Percentiles rank a stretch among this genome's conserved stretches.
phyloP scores from a whole-genome alignment of 768 basidiomycete species.

The Sporobolomyces phaffii region DNA sequence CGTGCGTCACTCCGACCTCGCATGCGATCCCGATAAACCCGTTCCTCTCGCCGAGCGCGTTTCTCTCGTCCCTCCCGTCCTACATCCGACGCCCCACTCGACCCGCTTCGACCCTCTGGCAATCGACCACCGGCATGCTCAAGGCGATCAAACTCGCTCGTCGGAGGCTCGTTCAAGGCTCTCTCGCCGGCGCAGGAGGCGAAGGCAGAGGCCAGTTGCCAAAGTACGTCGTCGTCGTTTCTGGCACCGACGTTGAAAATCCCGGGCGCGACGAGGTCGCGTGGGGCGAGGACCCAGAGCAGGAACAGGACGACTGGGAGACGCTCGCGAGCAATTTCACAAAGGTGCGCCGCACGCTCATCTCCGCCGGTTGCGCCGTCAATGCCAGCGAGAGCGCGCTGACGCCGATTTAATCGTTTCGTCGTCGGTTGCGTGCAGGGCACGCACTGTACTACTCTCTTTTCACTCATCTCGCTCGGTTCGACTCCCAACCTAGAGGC shows the following conservation, averaged over 20 bases:
- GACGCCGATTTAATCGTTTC: not conserved
- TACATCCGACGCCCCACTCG: conserved; percentile 26
- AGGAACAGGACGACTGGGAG: conserved; percentile 25
- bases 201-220: conserved; percentile 28
- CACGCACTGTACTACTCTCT: conserved; percentile 23
- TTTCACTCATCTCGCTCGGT: conserved; percentile 33
- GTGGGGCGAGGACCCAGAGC: conserved; percentile 29
- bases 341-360: conserved; percentile 7
- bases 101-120: conserved; percentile 26
- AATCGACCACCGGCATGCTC: conserved; percentile 24
- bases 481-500: conserved; percentile 33
- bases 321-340: conserved; percentile 30
- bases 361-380: not conserved
- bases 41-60: conserved; percentile 32
- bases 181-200: conserved; percentile 23
- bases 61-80: conserved; percentile 31
- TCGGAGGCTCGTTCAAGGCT: conserved; percentile 17
- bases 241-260: conserved; percentile 31
- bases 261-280: conserved; percentile 20
- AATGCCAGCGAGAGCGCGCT: not conserved
- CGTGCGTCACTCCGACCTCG: conserved; percentile 24
- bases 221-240: conserved; percentile 36
- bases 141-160: conserved; percentile 33
- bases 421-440: not conserved
- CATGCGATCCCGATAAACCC: conserved; percentile 33